A percentile compares a stretch with the other conserved stretches of the same genome.
Conservation (phyloP, 768 basidiomycete genomes). For the Kwoniella heveanensis region DNA sequence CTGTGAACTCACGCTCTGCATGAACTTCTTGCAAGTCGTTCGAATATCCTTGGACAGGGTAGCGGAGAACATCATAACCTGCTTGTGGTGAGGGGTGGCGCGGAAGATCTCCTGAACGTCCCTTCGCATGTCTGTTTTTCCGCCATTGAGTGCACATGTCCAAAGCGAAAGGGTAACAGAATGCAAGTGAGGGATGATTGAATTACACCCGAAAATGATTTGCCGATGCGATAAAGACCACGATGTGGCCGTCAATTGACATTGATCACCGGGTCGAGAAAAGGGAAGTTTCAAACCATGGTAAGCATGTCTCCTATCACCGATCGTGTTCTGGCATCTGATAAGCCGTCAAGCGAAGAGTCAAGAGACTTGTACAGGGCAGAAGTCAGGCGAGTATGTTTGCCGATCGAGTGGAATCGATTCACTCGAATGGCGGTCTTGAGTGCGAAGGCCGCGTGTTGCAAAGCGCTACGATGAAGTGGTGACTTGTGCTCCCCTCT, state of each 20-base stretch:
- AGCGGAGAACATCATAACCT: constrained; percentile 99
- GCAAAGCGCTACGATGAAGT: no score
- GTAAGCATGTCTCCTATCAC: constrained; percentile 28
- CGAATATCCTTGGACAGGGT: constrained; percentile 96
- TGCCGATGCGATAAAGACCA: not conserved
- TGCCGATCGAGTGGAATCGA: not conserved
- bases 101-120: constrained; percentile 99
- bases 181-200: not conserved
- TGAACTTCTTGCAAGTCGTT: constrained; percentile 98
- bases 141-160: no score
- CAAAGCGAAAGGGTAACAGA: no score
- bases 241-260: not conserved
- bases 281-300: constrained; percentile 18
- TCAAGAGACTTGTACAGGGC: not conserved
- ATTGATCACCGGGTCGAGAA: not conserved
- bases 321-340: not conserved
- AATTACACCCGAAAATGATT: not conserved
- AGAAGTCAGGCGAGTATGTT: not conserved
- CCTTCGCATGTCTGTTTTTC: constrained; percentile 94
- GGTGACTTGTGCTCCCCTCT: no score
- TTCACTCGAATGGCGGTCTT: no score
- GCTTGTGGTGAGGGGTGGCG: constrained; percentile 97
- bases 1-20: constrained; percentile 84
- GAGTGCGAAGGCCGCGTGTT: no score
- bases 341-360: not conserved